These are phyloP conservation scores for Scleroderma bovista DNA, from an alignment of 768 basidiomycete genomes.

Conservation along the genomic window DNA sequence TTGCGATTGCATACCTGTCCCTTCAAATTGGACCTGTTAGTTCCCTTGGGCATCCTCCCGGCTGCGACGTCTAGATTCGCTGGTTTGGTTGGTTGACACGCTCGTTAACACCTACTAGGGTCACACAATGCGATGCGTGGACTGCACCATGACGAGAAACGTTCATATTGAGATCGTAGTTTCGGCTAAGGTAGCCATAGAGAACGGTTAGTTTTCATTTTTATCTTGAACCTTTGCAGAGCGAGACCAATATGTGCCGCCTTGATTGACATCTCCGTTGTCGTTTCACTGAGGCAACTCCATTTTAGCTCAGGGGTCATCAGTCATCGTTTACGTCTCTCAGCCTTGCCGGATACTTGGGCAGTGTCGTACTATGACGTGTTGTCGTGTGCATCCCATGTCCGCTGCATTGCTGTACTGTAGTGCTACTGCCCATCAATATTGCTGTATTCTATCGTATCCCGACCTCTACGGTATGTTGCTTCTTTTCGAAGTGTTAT, in stretches of 20 bases:
- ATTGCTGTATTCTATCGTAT: constrained; percentile 70
- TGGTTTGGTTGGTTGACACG: too few species aligned
- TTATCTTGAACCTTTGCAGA: constrained; percentile 34
- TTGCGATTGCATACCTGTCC: too few species aligned
- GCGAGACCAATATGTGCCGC: constrained; percentile 85
- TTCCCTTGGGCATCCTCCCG: too few species aligned
- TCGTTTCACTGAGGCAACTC: constrained; percentile 6
- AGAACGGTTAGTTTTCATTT: too few species aligned
- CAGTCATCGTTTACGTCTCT: constrained; percentile 79
- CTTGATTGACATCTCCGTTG: neutral
- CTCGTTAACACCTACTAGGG: too few species aligned
- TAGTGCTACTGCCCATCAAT: constrained; percentile 5
- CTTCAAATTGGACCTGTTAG: too few species aligned
- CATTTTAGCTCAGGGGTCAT: constrained; percentile 45
- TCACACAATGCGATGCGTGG: too few species aligned
- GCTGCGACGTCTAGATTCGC: too few species aligned
- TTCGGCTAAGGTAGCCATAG: too few species aligned
- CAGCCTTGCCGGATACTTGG: constrained; percentile 75
- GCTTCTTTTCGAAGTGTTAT: neutral
- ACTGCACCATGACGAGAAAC: too few species aligned
- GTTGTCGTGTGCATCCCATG: constrained; percentile 53
- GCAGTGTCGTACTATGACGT: constrained; percentile 75
- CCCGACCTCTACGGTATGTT: constrained; percentile 71
- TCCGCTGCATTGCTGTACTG: constrained; percentile 4
- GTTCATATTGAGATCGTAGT: too few species aligned